These are phyloP conservation scores for Xylaria acuta DNA, from an alignment of 495 filamentous ascomycete species.

Conservation along the genomic window DNA sequence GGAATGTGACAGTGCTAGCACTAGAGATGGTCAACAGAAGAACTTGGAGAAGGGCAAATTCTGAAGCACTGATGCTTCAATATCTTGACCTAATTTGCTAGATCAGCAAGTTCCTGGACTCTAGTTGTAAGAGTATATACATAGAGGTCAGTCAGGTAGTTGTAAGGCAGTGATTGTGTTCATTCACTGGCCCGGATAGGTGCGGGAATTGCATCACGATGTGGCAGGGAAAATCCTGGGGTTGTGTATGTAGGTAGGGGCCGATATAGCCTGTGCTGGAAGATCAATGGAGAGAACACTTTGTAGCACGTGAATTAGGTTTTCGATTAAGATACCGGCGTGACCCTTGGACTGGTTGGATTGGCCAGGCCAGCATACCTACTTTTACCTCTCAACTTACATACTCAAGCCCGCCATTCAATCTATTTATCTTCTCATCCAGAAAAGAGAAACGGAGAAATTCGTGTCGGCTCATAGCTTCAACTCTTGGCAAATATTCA, in stretches of 20 bases:
- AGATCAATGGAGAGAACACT: neutral
- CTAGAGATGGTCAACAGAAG: neutral
- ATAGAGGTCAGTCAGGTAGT: neutral
- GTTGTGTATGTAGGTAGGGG: conserved; percentile 3
- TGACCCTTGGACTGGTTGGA: neutral
- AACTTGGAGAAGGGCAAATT: neutral
- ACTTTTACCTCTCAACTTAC: neutral
- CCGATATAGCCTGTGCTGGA: neutral
- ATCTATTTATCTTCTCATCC: neutral
- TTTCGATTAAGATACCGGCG: neutral
- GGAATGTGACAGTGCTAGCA: neutral
- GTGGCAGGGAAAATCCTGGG: neutral
- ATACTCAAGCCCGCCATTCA: neutral
- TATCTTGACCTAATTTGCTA: neutral
- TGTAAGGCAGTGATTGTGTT: neutral
- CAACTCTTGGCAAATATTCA: neutral
- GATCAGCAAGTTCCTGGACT: neutral
- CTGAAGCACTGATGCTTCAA: neutral
- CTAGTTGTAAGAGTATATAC: neutral
- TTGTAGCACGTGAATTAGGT: neutral
- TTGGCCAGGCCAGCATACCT: neutral
- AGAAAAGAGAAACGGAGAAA: neutral
- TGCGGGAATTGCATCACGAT: neutral
- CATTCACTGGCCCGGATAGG: neutral
- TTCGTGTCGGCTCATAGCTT: neutral